Evolutionary conservation across 257 asterid species (phyloP).

Genomic region (Scutellaria minor): DNA sequence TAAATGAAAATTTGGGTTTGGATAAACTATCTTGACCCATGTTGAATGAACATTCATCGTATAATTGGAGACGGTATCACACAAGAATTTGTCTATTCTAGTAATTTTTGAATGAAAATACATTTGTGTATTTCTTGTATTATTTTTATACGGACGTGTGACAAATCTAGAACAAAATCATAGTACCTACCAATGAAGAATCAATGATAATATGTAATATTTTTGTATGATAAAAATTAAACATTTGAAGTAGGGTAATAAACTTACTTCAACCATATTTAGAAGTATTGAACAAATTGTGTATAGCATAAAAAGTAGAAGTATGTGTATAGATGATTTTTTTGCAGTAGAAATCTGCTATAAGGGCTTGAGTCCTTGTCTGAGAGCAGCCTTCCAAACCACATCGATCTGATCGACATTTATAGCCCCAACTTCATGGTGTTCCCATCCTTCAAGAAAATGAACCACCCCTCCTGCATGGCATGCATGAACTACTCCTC

Average conservation of each 20-base stretch:
- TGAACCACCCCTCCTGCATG: constrained; percentile 95
- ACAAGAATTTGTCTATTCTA: too few relatives aligned
- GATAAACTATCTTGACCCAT: too few relatives aligned
- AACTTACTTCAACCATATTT: background rate
- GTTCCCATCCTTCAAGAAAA: constrained; percentile 84
- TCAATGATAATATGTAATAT: background rate
- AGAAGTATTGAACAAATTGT: background rate
- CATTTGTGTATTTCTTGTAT: background rate
- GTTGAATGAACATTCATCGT: too few relatives aligned
- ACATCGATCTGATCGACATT: constrained; percentile 79
- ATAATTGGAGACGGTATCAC: too few relatives aligned
- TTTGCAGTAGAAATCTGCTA: constrained; percentile 39
- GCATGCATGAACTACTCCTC: constrained; percentile 98
- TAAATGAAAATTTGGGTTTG: too few relatives aligned
- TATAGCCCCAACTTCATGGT: constrained; percentile 90
- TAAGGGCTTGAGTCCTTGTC: constrained; percentile 71
- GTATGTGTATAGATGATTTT: constrained; percentile 5
- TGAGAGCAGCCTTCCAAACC: constrained; percentile 94
- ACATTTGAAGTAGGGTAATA: background rate
- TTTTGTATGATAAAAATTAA: background rate
- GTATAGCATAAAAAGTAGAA: background rate
- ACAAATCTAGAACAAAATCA: background rate
- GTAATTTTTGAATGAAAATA: too few relatives aligned
- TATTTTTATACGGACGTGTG: background rate
- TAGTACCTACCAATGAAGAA: background rate